A percentile compares a stretch with the other conserved stretches of the same genome.
Evolutionary conservation across 306 rosid species (phyloP).

Genomic region (Ochetophila trinervis): DNA sequence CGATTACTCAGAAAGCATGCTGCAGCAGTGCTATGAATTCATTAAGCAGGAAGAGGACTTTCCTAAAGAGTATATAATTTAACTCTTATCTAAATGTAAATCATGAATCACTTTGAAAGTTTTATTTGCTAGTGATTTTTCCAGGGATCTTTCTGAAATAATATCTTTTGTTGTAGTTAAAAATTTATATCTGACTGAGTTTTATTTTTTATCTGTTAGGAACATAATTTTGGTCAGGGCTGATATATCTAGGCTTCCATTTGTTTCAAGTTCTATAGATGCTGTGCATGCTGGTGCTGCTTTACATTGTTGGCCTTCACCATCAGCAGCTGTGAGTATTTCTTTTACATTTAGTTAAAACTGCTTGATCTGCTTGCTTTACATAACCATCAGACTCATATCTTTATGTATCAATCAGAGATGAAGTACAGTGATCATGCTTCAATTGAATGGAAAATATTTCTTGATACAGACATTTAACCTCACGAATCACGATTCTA

Average conservation of each 20-base stretch:
- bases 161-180: slow-evolving; percentile 2
- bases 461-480: too few relatives aligned
- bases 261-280: slow-evolving; percentile 78
- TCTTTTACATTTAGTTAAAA: slow-evolving; percentile 19
- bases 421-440: not conserved
- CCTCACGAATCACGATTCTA: too few relatives aligned
- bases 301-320: slow-evolving; percentile 97
- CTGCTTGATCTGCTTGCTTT: slow-evolving; percentile 18
- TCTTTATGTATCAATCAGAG: not conserved
- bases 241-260: slow-evolving; percentile 89
- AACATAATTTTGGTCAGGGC: slow-evolving; percentile 74
- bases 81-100: slow-evolving; percentile 15
- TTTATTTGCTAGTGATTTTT: not conserved
- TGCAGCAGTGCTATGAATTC: slow-evolving; percentile 75
- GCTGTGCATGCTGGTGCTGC: slow-evolving; percentile 98
- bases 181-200: slow-evolving; percentile 20
- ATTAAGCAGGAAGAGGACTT: slow-evolving; percentile 73
- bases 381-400: not conserved
- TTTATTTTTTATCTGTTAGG: slow-evolving; percentile 34
- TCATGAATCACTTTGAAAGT: slow-evolving; percentile 7
- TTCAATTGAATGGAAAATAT: too few relatives aligned
- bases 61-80: slow-evolving; percentile 63
- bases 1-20: slow-evolving; percentile 94
- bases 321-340: slow-evolving; percentile 70
- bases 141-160: not conserved